Base-by-base conservation (phyloP, 179 eudicot species). In the Silene coronaria region DNA sequence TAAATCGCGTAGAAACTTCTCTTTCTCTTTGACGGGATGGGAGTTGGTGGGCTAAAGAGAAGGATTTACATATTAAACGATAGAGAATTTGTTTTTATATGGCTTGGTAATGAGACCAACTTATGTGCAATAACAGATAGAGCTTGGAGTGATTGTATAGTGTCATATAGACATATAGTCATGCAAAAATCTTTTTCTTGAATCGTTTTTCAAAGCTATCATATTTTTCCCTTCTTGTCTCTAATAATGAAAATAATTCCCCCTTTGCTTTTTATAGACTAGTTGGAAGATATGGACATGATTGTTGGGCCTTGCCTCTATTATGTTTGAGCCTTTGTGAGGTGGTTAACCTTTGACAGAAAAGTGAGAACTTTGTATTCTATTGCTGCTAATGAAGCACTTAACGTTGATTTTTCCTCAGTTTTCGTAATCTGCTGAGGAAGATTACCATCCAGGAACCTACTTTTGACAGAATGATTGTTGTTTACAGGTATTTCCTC, bases 401-500 rank as follows among this genome's bases (percentile, higher is more conserved):
- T 74, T 19, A n/a, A n/a, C 13, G 27, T 36, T 34, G 60, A 4
- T n/a, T 73, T 48, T 62, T 48, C 51, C 67, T 73, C 88, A 95
- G 99, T 85, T 76, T 87, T 16, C 75, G 85, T 77, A 92, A 88
- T 83, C 84, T 95, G 74, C 66, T 87, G 78, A 87, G 91, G 82
- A 89, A 89, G 85, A 85, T 84, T 71, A 90, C 91, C 48, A 91
- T 92, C 77, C 99, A 95, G 82, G 99, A 95, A 80, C 99, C 99
- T 51, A 92, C 99, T 28, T 92, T 92, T 80, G 99, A 95, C 82
- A 87, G 97, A 84, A 95, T 95, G 60, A 95, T 95, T 77, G 97
- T 95, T 73, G 91, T 95, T 58, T 95, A 95, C 91, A 89, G 99
- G 99, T 92, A 84, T 67, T 75, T 55, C n/a, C 26, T n/a, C 34